Percentiles rank a stretch among this genome's conserved stretches.
phyloP scores from a whole-genome alignment of 2,329 filamentous ascomycete genomes.

The Fusarium illudens region DNA sequence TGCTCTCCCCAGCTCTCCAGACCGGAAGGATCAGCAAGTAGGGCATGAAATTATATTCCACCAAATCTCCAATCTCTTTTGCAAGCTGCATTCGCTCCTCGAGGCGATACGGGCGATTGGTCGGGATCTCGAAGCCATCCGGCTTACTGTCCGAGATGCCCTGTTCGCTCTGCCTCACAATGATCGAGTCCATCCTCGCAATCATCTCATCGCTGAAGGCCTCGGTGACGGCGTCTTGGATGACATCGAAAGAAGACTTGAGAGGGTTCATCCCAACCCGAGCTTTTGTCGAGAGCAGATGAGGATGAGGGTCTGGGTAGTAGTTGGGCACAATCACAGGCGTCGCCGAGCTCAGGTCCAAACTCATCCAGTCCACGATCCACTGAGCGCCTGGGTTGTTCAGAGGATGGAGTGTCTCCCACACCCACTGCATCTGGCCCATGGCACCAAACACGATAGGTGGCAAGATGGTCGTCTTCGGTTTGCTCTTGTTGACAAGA shows the following conservation, averaged over 20 bases:
- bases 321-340: conserved; percentile 34
- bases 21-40: background rate
- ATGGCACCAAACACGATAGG: conserved; percentile 26
- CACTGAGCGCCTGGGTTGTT: conserved; percentile 21
- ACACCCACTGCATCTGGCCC: conserved; percentile 13
- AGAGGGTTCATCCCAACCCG: background rate
- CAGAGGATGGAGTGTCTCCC: conserved; percentile 32
- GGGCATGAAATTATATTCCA: background rate
- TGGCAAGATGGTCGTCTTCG: background rate
- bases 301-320: conserved; percentile 21
- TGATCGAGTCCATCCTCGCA: conserved; percentile 4
- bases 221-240: conserved; percentile 6
- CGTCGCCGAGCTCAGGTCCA: background rate
- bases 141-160: background rate
- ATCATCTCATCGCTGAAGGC: conserved; percentile 5
- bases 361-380: conserved; percentile 15
- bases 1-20: background rate
- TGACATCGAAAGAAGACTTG: background rate
- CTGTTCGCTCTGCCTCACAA: background rate
- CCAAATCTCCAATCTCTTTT: background rate
- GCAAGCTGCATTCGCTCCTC: background rate
- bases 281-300: background rate
- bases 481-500: conserved; percentile 19
- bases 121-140: background rate
- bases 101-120: background rate